Evolutionary conservation across 345 rosid species (phyloP), one percentile per base, ranked within the genome.

Genomic region (Eucalyptus urophylla): DNA sequence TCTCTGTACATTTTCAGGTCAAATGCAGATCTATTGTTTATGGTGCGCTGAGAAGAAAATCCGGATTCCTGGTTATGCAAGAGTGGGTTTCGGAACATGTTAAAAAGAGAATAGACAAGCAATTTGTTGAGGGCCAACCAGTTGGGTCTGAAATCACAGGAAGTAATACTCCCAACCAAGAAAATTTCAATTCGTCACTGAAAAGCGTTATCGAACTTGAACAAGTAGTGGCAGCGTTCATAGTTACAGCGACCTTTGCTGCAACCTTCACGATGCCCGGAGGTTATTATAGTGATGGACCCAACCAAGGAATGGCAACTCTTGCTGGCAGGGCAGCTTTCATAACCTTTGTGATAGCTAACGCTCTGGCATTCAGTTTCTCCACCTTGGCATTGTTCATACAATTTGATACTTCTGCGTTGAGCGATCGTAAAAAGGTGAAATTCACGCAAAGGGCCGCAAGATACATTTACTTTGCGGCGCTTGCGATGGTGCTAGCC

Each of bases 381-480:
- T 33, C 81, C 25, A 17, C 17, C 81, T 3, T 17, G 81, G 45
- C 81, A 19, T 17, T 72, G 11, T 5, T 9, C 45, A 1, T 12
- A 6, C 31, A 29, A 6, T 12, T 3, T 13, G 1, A 62, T 6
- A 1, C 4, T 62, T 12, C 8, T 62, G 4, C 2, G n/a, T 27
- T 14, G 1, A 27, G 31, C 31, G 7, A 62, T 27, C 16, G 16
- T 27, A 2, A 6, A 6, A 27, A 27, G 69, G 15, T 4, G 49
- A 47, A 47, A 47, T 47, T 47, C 49, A 47, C 49, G 49, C 49
- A 4, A 11, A 4, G 0, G 11, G 29, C 62, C 29, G 62, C 27
- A 56, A 0, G 0, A 4, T 9, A 1, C 12, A 56, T 56, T 56
- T 10, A 56, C 13, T 0, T 22, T 4, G 62, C 62, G 27, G 5